Evolutionary conservation across 345 rosid genomes (phyloP).

Genomic region (Pistacia vera): DNA sequence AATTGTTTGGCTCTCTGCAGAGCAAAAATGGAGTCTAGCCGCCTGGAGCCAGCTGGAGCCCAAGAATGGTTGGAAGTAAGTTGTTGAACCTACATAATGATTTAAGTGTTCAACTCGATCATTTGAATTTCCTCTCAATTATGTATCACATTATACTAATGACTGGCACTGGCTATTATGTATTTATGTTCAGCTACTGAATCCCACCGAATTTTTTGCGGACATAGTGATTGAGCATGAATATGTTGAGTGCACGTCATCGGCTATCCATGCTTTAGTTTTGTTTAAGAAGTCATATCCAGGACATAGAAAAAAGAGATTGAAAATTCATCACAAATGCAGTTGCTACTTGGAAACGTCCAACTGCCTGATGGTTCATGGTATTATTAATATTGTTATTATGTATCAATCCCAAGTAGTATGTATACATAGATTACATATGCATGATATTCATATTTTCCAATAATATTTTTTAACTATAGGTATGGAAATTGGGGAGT

Average conservation of each 20-base stretch:
- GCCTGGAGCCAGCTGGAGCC: conserved; percentile 48
- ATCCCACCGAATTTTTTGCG: conserved; percentile 50
- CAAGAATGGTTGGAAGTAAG: conserved; percentile 31
- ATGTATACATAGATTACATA: too few relatives aligned
- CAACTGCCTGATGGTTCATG: conserved; percentile 55
- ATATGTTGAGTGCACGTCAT: conserved; percentile 55
- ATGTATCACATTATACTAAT: background rate
- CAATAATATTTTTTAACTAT: background rate
- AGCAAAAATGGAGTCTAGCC: conserved; percentile 43
- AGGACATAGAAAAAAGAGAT: conserved; percentile 48
- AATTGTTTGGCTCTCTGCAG: background rate
- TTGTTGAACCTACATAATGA: background rate
- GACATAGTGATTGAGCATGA: conserved; percentile 48
- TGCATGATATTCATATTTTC: too few relatives aligned
- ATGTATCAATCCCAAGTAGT: too few relatives aligned
- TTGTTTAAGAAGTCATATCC: conserved; percentile 49
- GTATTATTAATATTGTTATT: conserved; percentile 3
- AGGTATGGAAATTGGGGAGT: conserved; percentile 62
- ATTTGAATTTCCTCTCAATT: too few relatives aligned
- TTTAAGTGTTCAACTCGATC: background rate
- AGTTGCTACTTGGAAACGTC: conserved; percentile 31
- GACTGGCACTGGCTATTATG: background rate
- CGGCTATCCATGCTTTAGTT: conserved; percentile 43
- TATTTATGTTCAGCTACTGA: conserved; percentile 30
- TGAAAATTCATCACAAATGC: conserved; percentile 36